Conservation (phyloP, 345 rosid genomes). For the Arabidopsis arenosa region DNA sequence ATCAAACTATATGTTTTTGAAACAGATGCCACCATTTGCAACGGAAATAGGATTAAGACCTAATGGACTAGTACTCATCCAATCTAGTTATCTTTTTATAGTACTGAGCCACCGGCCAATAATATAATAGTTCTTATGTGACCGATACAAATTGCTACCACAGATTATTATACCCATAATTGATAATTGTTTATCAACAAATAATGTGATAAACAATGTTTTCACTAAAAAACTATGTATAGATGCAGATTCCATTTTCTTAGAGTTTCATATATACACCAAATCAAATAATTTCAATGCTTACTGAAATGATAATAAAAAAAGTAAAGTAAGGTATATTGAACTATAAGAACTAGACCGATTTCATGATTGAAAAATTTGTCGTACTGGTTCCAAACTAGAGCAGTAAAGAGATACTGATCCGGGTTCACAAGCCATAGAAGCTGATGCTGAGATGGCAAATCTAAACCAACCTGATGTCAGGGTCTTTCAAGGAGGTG, state of each 20-base stretch:
- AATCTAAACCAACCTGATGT: constrained; percentile 68
- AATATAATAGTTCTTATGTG: not conserved
- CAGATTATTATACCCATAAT: constrained; percentile 3
- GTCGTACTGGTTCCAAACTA: not conserved
- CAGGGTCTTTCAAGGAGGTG: constrained; percentile 97
- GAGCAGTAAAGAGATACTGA: not conserved
- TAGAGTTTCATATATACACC: not conserved
- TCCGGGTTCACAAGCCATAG: constrained; percentile 22
- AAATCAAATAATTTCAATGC: not conserved
- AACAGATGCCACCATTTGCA: constrained; percentile 23
- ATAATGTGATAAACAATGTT: not conserved
- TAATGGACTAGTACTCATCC: constrained; percentile 2
- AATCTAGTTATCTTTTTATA: constrained; percentile 15
- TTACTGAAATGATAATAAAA: constrained; percentile 9
- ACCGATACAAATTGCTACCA: constrained; percentile 13
- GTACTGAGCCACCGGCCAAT: constrained; percentile 7
- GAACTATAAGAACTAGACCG: not conserved
- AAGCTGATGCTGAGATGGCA: constrained; percentile 22
- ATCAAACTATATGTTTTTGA: constrained; percentile 13
- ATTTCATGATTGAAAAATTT: constrained; percentile 10
- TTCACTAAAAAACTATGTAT: not conserved
- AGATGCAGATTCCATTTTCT: not conserved
- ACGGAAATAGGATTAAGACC: not conserved
- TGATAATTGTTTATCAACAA: not conserved
- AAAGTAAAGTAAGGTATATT: not conserved